phyloP scores from a whole-genome alignment of 345 rosid genomes.

The Dovyalis caffra region DNA sequence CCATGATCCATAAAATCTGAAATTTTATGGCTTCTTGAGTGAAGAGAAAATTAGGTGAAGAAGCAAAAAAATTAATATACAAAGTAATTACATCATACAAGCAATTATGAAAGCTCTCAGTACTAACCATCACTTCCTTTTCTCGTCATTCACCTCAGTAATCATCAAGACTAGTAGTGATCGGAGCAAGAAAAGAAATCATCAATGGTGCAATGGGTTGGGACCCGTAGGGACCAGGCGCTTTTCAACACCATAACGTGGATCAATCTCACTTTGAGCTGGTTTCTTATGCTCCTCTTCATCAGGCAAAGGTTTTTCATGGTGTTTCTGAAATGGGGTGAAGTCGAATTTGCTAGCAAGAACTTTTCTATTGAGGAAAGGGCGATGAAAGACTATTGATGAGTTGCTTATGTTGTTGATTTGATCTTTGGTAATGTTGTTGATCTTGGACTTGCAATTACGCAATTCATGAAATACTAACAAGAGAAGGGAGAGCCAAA shows the following conservation, averaged over 20 bases:
- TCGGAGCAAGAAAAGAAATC: conserved; percentile 5
- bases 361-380: conserved; percentile 43
- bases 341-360: conserved; percentile 54
- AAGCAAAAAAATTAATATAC: background rate
- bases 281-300: conserved; percentile 10
- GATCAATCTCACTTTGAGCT: conserved; percentile 57
- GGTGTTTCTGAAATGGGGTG: conserved; percentile 48
- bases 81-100: background rate
- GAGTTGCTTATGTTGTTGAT: background rate
- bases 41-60: background rate
- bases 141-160: conserved; percentile 11
- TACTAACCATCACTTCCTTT: background rate
- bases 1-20: conserved; percentile 10
- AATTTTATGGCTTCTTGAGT: background rate
- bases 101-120: conserved; percentile 9
- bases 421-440: conserved; percentile 12
- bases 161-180: background rate
- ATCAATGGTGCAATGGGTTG: conserved; percentile 88
- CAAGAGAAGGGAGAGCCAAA: conserved; percentile 58
- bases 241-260: conserved; percentile 78
- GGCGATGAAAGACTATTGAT: conserved; percentile 9
- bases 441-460: conserved; percentile 31
- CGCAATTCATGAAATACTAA: conserved; percentile 46
- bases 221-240: conserved; percentile 93
- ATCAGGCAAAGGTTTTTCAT: conserved; percentile 10